Evolutionary conservation across 257 asterid species (phyloP), one percentile per base, ranked within the genome.

Genomic region (Nicotiana tabacum): DNA sequence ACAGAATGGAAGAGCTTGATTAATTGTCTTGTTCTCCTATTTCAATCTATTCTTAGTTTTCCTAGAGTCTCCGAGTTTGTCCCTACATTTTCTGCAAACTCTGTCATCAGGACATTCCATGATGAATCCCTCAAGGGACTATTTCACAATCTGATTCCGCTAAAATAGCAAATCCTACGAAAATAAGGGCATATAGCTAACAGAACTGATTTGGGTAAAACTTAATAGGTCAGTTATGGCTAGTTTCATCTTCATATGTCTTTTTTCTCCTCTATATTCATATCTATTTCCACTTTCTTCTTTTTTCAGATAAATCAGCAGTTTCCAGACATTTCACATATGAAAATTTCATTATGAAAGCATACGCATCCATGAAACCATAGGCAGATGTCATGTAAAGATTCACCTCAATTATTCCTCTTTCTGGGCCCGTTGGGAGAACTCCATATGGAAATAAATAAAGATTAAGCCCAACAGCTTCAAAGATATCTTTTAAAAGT

Each of bases 61-160:
- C 21, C 58, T 70, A 69, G 60, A 21, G 78, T 72, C 78, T 70
- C 37, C 60, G 24, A 72, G 60, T 46, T 72, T 72, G 60, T 72
- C 61, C 24, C 24, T 35, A 72, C 11, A 46, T 72, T 46, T 48
- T 24, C 6, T 6, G 46, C 46, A 33, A 21, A 21, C 58, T 72
- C 78, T 5, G 9, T 72, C 15, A 46, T 46, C 79, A 39, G 58
- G 29, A 70, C 33, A 70, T 70, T 70, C 35, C 56, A 43, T 39
- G 57, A n/a, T 39, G 51, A n/a, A 39, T 70, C 58, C 78, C 78
- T 70, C 11, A 43, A n/a, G 78, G 57, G 33, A n/a, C 5, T 37
- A 39, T 69, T 4, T 39, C 77, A 69, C 57, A 70, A 70, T 70
- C 78, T 70, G 78, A 70, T 4, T 4, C 33, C 6, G 21, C 33